phyloP scores from a whole-genome alignment of 2,329 filamentous ascomycete species.

The Coleophoma cylindrospora region DNA sequence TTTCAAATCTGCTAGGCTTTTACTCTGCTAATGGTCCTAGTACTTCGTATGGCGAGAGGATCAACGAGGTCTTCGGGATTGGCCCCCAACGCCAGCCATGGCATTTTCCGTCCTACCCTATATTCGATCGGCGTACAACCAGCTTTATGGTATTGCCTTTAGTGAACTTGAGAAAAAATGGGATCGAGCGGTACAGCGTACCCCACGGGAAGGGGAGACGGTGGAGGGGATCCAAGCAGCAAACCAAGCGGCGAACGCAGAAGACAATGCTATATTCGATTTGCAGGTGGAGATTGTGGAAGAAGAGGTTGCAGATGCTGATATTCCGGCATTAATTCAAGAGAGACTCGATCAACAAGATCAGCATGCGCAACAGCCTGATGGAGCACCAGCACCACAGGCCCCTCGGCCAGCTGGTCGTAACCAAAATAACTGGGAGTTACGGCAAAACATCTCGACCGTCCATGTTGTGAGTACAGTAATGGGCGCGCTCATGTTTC shows the following conservation, averaged over 20 bases:
- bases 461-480: slow-evolving; percentile 53
- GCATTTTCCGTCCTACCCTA: slow-evolving; percentile 64
- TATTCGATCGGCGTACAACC: slow-evolving; percentile 57
- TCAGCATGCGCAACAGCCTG: neutral
- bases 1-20: neutral
- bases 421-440: slow-evolving; percentile 11
- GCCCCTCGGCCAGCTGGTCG: neutral
- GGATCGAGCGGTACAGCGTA: slow-evolving; percentile 25
- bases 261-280: slow-evolving; percentile 21
- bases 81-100: slow-evolving; percentile 57
- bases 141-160: slow-evolving; percentile 41
- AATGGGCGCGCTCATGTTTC: slow-evolving; percentile 71
- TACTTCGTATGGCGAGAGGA: slow-evolving; percentile 19
- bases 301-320: neutral
- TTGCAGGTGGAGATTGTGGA: slow-evolving; percentile 8
- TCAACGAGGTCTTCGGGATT: slow-evolving; percentile 12
- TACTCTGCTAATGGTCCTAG: slow-evolving; percentile 10
- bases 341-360: neutral
- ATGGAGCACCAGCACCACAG: neutral
- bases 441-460: slow-evolving; percentile 35
- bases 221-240: slow-evolving; percentile 26
- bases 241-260: slow-evolving; percentile 26
- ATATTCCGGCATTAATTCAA: neutral
- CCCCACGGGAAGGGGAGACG: slow-evolving; percentile 26
- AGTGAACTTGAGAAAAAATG: slow-evolving; percentile 22